Conservation (phyloP, 139 green algal species). For the Ostreobium quekettii region DNA sequence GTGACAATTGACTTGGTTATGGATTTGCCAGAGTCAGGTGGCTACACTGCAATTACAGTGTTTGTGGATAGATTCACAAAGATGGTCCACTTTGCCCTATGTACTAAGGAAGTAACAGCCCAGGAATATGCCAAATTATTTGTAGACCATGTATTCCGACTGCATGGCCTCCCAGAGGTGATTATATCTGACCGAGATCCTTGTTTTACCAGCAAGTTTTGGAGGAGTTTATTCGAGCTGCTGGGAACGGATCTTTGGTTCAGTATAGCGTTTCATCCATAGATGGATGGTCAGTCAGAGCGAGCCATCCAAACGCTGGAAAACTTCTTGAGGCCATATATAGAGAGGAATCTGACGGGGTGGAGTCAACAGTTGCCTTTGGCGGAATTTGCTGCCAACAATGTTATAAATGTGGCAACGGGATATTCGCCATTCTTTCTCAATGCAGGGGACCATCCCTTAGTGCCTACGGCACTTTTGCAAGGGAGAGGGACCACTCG, state of each 20-base stretch:
- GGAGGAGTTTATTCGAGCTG: constrained; percentile 22
- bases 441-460: constrained; percentile 26
- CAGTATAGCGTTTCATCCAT: constrained; percentile 45
- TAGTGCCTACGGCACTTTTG: constrained; percentile 1
- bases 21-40: constrained; percentile 26
- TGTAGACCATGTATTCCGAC: constrained; percentile 28
- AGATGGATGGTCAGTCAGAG: constrained; percentile 62
- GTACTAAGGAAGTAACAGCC: constrained; percentile 24
- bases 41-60: constrained; percentile 34
- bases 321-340: constrained; percentile 34
- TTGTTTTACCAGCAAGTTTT: constrained; percentile 41
- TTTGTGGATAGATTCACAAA: constrained; percentile 53
- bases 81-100: constrained; percentile 33
- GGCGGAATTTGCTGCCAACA: constrained; percentile 33
- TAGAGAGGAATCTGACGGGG: constrained; percentile 17
- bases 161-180: constrained; percentile 36
- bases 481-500: neutral
- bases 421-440: constrained; percentile 24
- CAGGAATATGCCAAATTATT: constrained; percentile 24
- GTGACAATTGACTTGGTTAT: constrained; percentile 52
- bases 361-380: constrained; percentile 27
- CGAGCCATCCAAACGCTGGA: constrained; percentile 36
- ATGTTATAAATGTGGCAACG: constrained; percentile 4
- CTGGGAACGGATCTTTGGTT: constrained; percentile 33
- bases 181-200: constrained; percentile 51